These are phyloP conservation scores for Dioszegia aurantiaca DNA, from an alignment of 768 basidiomycete species.

Conservation along the genomic window DNA sequence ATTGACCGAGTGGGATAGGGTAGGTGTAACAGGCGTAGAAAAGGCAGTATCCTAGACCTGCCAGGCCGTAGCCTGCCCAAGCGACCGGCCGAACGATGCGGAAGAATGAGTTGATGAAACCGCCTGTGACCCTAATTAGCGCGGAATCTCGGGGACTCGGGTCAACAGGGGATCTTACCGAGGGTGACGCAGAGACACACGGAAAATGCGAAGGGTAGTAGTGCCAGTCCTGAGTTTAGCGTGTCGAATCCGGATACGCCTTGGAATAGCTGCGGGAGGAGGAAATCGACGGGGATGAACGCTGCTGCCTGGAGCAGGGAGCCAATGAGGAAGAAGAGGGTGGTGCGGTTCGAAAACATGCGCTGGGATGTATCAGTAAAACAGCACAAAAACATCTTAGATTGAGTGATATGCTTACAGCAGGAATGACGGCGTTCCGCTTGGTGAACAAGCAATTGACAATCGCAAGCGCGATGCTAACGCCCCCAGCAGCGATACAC, in stretches of 20 bases:
- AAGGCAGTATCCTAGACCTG: constrained; percentile 33
- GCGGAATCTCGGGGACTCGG: too few relatives aligned
- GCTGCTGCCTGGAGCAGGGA: constrained; percentile 43
- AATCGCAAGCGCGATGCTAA: constrained; percentile 23
- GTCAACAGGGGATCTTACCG: constrained; percentile 32
- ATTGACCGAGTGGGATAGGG: constrained; percentile 19
- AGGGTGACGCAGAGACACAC: constrained; percentile 35
- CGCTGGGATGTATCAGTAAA: constrained; percentile 21
- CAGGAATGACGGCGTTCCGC: constrained; percentile 53
- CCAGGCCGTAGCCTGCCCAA: constrained; percentile 45
- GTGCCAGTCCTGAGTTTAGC: constrained; percentile 35
- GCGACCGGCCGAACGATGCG: constrained; percentile 46
- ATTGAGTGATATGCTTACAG: too few relatives aligned
- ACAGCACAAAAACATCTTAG: too few relatives aligned
- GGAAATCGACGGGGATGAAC: constrained; percentile 40
- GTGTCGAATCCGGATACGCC: constrained; percentile 37
- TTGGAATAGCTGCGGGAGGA: constrained; percentile 44
- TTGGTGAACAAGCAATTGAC: constrained; percentile 49
- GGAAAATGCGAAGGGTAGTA: constrained; percentile 42
- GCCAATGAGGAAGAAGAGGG: constrained; percentile 43
- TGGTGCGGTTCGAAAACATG: constrained; percentile 51
- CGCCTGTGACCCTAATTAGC: too few relatives aligned
- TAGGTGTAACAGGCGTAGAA: constrained; percentile 34
- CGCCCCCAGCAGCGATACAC: constrained; percentile 47
- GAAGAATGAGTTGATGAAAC: constrained; percentile 41